Evolutionary conservation across 1,284 basidiomycete genomes (phyloP).

Genomic region (Marasmius oreades): DNA sequence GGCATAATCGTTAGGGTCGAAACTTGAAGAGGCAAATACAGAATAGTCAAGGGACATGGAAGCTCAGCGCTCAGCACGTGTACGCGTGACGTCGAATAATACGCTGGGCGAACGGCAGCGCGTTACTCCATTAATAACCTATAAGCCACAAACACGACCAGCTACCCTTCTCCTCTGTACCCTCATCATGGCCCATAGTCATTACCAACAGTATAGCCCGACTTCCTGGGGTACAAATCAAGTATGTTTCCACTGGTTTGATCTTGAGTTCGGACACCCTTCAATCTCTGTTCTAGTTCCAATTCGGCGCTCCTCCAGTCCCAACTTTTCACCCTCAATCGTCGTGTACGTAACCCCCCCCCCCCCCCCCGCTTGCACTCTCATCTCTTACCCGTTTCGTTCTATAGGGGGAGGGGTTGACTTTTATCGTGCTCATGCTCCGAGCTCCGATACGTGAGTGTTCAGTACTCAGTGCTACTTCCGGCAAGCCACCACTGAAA

Average conservation of each 20-base stretch:
- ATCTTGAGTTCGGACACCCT: background rate
- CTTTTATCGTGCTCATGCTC: constrained; percentile 58
- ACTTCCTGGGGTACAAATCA: constrained; percentile 46
- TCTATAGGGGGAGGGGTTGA: constrained; percentile 50
- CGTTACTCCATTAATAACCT: background rate
- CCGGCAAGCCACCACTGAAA: constrained; percentile 8
- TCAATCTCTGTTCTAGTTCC: constrained; percentile 33
- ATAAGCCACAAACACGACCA: background rate
- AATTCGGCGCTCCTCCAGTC: constrained; percentile 49
- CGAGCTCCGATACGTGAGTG: constrained; percentile 53
- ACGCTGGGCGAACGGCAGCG: background rate
- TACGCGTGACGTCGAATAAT: background rate
- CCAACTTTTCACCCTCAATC: constrained; percentile 58
- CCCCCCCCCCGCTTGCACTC: constrained; percentile 13
- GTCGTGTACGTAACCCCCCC: constrained; percentile 38
- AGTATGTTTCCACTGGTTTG: constrained; percentile 23
- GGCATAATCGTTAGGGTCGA: constrained; percentile 86
- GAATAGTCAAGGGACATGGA: constrained; percentile 48
- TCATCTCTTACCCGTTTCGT: constrained; percentile 13
- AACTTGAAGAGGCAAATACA: constrained; percentile 65
- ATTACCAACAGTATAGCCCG: constrained; percentile 43
- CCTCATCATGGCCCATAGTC: constrained; percentile 23
- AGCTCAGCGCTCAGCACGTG: background rate
- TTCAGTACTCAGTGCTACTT: constrained; percentile 16
- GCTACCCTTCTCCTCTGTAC: background rate